Percentiles rank a stretch among this genome's conserved stretches.
These are phyloP conservation scores for Prorocentrum cordatum DNA, from an alignment of 169 alveolate species.

Conservation along the genomic window DNA sequence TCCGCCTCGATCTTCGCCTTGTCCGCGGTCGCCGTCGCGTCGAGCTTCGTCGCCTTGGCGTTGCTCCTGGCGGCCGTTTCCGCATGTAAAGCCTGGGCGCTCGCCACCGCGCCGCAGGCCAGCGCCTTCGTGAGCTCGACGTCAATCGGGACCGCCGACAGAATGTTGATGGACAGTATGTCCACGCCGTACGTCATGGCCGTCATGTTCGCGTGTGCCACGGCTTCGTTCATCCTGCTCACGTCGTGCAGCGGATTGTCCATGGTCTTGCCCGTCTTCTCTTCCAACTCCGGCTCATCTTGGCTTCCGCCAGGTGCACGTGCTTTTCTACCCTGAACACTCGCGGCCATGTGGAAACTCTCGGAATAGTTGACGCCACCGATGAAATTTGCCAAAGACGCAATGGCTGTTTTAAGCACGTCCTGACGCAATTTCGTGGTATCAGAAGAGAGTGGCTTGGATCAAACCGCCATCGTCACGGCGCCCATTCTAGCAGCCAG, in stretches of 20 bases:
- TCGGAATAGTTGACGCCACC: background rate
- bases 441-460: background rate
- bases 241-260: background rate
- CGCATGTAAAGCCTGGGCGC: background rate
- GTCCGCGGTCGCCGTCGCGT: background rate
- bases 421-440: background rate
- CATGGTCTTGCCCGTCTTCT: background rate
- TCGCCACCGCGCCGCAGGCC: background rate
- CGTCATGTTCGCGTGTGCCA: background rate
- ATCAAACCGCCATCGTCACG: background rate
- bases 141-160: background rate
- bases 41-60: background rate
- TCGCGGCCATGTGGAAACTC: background rate
- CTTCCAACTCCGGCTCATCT: background rate
- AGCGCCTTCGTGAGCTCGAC: background rate
- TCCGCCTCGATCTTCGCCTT: background rate
- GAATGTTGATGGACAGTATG: background rate
- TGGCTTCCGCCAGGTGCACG: background rate
- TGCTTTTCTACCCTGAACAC: background rate
- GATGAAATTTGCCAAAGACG: background rate
- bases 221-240: background rate
- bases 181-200: background rate
- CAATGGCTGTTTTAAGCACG: background rate
- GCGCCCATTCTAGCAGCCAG: background rate
- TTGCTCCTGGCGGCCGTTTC: background rate